A percentile compares a stretch with the other conserved stretches of the same genome.
These are phyloP conservation scores for Achlya hypogyna DNA, from an alignment of 352 stramenopile species.

Conservation along the genomic window DNA sequence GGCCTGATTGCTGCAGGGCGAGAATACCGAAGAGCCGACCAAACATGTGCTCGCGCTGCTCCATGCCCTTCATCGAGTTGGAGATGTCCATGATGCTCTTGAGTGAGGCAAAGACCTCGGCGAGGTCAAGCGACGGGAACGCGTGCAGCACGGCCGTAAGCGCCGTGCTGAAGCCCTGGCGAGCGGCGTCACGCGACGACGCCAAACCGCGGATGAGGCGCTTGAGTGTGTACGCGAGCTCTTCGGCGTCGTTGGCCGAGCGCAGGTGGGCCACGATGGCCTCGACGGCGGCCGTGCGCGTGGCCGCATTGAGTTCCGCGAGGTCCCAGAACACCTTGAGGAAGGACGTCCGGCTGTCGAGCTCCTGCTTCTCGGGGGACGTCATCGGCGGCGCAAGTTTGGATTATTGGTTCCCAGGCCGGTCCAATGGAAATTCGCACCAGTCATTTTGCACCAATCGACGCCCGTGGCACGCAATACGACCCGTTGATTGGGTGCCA, in stretches of 20 bases:
- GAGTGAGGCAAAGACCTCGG: conserved; percentile 22
- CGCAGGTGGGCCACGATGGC: conserved; percentile 41
- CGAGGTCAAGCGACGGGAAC: conserved; percentile 41
- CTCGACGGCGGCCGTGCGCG: conserved; percentile 47
- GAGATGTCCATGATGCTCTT: conserved; percentile 70
- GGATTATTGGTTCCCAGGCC: neutral
- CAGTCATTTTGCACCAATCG: conserved; percentile 4
- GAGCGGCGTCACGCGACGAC: conserved; percentile 79
- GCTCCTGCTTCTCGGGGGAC: neutral
- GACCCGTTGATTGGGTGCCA: neutral
- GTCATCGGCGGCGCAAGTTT: neutral
- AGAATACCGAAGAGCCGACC: conserved; percentile 83
- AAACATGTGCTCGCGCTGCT: conserved; percentile 89
- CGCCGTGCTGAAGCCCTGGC: conserved; percentile 85
- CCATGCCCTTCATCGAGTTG: conserved; percentile 83
- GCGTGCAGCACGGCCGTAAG: conserved; percentile 52
- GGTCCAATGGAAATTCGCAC: conserved; percentile 7
- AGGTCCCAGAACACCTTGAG: conserved; percentile 85
- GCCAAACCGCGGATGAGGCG: conserved; percentile 83
- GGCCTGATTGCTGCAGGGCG: conserved; percentile 65
- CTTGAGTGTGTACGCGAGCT: conserved; percentile 87
- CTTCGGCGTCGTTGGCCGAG: conserved; percentile 23
- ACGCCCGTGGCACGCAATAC: neutral
- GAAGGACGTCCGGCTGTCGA: conserved; percentile 28
- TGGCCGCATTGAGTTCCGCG: conserved; percentile 55